Conservation (phyloP, 306 rosid species). For the Vicia faba region DNA sequence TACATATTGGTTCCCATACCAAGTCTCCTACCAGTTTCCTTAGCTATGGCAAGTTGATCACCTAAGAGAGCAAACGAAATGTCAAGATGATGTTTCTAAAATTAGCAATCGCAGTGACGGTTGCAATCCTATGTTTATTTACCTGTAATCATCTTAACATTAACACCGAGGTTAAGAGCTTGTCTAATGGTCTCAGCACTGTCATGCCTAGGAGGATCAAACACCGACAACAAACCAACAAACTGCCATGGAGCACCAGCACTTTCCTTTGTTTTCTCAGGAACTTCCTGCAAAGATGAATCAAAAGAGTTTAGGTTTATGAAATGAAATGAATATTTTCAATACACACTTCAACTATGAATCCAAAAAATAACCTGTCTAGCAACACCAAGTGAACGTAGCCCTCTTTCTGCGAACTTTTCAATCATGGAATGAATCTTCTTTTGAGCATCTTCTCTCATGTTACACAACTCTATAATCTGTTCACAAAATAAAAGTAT, state of each 20-base stretch:
- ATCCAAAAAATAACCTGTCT: conserved; percentile 69
- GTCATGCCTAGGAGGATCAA: conserved; percentile 97
- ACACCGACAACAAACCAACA: conserved; percentile 85
- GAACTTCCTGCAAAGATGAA: conserved; percentile 68
- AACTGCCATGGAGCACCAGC: conserved; percentile 91
- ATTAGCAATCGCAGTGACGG: neutral
- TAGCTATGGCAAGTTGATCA: conserved; percentile 98
- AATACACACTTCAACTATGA: conserved; percentile 2
- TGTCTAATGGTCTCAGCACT: conserved; percentile 95
- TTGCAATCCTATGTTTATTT: neutral
- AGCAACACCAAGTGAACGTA: conserved; percentile 88
- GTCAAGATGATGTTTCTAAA: neutral
- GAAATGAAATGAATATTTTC: neutral
- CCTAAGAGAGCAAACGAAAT: conserved; percentile 50
- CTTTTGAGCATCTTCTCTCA: conserved; percentile 79
- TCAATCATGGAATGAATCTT: conserved; percentile 76
- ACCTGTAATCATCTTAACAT: conserved; percentile 99
- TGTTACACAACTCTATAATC: conserved; percentile 75
- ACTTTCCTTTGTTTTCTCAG: conserved; percentile 78
- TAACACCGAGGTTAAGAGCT: conserved; percentile 95
- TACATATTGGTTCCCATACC: conserved; percentile 99
- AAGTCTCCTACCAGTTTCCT: conserved; percentile 95
- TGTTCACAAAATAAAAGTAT: conserved; percentile 37
- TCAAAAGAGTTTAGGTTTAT: neutral
- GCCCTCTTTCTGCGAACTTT: conserved; percentile 96